Conservation (phyloP, 2,329 filamentous ascomycete genomes). For the Fusarium protoensiforme region DNA sequence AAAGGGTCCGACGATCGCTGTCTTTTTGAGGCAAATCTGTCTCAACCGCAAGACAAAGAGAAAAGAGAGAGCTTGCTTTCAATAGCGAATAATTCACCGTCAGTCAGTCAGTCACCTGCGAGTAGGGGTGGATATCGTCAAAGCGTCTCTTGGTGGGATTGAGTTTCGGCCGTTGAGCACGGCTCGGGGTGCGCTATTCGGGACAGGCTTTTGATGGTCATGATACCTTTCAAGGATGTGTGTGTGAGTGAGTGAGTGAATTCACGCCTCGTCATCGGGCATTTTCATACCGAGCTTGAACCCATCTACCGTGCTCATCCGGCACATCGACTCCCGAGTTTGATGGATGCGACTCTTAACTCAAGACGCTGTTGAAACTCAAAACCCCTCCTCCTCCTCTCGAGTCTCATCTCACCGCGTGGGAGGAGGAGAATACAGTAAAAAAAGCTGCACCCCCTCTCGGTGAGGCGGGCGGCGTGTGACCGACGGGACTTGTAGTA, state of each 20-base stretch:
- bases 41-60: background rate
- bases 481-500: background rate
- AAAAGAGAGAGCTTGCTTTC: background rate
- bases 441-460: background rate
- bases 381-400: background rate
- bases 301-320: background rate
- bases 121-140: background rate
- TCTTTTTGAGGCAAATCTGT: background rate
- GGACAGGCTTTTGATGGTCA: no score
- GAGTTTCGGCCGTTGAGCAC: background rate
- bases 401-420: background rate
- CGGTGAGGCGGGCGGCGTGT: background rate
- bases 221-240: background rate
- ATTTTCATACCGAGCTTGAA: background rate
- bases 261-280: background rate
- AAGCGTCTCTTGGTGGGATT: background rate
- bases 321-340: background rate
- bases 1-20: background rate
- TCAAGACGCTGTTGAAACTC: background rate
- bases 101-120: background rate
- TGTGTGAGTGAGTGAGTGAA: background rate
- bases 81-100: background rate
- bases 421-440: background rate
- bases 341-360: background rate
- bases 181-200: background rate